Evolutionary conservation across 108 stramenopile genomes (phyloP).

Genomic region (Skeletonema menzelii): DNA sequence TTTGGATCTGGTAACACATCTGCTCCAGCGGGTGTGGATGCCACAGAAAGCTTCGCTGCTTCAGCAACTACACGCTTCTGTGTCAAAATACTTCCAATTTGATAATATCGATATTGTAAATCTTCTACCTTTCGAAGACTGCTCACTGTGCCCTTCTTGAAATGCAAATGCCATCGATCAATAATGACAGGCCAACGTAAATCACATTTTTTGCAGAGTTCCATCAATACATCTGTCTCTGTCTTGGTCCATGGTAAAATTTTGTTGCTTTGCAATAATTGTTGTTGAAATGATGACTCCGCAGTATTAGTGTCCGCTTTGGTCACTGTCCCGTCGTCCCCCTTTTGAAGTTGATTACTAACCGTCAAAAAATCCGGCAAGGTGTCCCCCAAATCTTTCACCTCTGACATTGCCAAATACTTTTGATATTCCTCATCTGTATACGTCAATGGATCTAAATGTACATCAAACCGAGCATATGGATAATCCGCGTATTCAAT

Average conservation of each 20-base stretch:
- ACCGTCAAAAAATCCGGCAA: conserved; percentile 3
- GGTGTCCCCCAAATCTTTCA: conserved; percentile 2
- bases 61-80: conserved; percentile 50
- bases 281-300: conserved; percentile 12
- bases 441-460: conserved; percentile 78
- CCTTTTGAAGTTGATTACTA: neutral
- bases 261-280: conserved; percentile 6
- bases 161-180: conserved; percentile 69
- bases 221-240: conserved; percentile 92
- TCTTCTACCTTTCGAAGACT: conserved; percentile 75
- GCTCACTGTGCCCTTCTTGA: conserved; percentile 16
- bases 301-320: neutral
- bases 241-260: conserved; percentile 73
- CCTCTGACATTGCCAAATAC: conserved; percentile 41
- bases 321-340: neutral
- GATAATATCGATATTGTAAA: conserved; percentile 90
- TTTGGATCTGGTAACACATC: conserved; percentile 1
- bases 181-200: conserved; percentile 93
- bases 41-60: conserved; percentile 44
- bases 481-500: conserved; percentile 93
- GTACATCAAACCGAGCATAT: conserved; percentile 90
- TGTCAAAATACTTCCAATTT: conserved; percentile 67
- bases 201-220: conserved; percentile 76
- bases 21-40: neutral
- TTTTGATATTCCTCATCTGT: conserved; percentile 77